These are phyloP conservation scores for Eragrostis nindensis DNA, from an alignment of 176 grass and related monocot species.

Conservation along the genomic window DNA sequence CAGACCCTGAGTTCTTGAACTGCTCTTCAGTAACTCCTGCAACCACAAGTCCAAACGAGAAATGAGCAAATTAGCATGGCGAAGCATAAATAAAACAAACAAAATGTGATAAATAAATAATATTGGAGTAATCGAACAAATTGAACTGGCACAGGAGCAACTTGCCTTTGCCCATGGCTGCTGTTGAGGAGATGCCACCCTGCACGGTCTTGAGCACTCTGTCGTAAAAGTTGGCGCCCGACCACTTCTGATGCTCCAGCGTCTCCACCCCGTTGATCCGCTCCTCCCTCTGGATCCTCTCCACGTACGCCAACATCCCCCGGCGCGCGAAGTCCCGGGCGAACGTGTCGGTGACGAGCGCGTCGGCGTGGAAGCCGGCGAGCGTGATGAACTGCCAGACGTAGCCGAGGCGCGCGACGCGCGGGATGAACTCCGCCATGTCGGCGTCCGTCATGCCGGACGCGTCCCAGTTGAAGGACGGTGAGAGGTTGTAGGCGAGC, in stretches of 20 bases:
- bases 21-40: slow-evolving; percentile 90
- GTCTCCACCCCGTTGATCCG: slow-evolving; percentile 86
- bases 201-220: slow-evolving; percentile 93
- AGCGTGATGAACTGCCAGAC: slow-evolving; percentile 98
- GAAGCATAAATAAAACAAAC: no score
- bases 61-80: not conserved
- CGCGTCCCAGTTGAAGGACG: slow-evolving; percentile 98
- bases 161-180: slow-evolving; percentile 96
- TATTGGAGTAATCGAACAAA: not conserved
- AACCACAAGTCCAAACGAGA: slow-evolving; percentile 29
- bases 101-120: no score
- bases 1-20: slow-evolving; percentile 63
- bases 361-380: slow-evolving; percentile 93
- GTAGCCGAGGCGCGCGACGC: slow-evolving; percentile 66
- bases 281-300: slow-evolving; percentile 97
- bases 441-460: slow-evolving; percentile 82
- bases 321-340: slow-evolving; percentile 78
- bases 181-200: slow-evolving; percentile 88
- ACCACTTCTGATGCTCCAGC: slow-evolving; percentile 96
- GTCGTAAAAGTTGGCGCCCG: slow-evolving; percentile 88
- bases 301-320: slow-evolving; percentile 90
- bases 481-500: slow-evolving; percentile 97
- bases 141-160: not conserved
- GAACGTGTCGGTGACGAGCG: slow-evolving; percentile 84
- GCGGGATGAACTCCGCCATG: slow-evolving; percentile 81